Conservation (phyloP, 108 stramenopile species). For the Craspedostauros australis region DNA sequence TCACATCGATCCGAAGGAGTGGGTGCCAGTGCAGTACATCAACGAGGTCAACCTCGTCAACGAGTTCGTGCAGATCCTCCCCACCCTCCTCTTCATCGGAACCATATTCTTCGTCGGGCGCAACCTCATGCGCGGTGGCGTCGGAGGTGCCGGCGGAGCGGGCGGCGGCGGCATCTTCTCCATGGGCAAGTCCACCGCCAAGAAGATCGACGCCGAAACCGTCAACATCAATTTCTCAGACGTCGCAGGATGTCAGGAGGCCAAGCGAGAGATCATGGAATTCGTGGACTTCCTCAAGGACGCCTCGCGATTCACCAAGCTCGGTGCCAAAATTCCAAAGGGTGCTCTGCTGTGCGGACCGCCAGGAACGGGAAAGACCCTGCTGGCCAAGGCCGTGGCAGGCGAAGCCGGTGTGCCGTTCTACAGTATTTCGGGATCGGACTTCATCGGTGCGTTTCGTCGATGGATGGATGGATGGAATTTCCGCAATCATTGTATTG, state of each 20-base stretch:
- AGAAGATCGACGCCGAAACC: constrained; percentile 81
- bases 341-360: constrained; percentile 94
- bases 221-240: constrained; percentile 87
- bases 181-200: constrained; percentile 84
- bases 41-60: constrained; percentile 79
- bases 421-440: constrained; percentile 90
- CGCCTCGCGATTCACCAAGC: constrained; percentile 79
- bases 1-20: constrained; percentile 77
- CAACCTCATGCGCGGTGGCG: constrained; percentile 66
- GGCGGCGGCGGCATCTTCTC: constrained; percentile 70
- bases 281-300: constrained; percentile 97
- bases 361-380: constrained; percentile 94
- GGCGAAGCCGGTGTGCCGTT: constrained; percentile 98
- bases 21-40: constrained; percentile 93
- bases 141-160: constrained; percentile 52
- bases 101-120: constrained; percentile 73
- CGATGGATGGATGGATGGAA: not conserved
- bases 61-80: constrained; percentile 70
- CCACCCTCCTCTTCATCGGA: constrained; percentile 75
- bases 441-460: constrained; percentile 68
- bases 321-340: constrained; percentile 97
- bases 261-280: constrained; percentile 98
- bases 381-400: constrained; percentile 98
- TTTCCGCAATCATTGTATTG: no score
- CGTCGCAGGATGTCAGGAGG: constrained; percentile 99